These are phyloP conservation scores for Madurella mycetomatis DNA, from an alignment of 2,329 filamentous ascomycete species.

Conservation along the genomic window DNA sequence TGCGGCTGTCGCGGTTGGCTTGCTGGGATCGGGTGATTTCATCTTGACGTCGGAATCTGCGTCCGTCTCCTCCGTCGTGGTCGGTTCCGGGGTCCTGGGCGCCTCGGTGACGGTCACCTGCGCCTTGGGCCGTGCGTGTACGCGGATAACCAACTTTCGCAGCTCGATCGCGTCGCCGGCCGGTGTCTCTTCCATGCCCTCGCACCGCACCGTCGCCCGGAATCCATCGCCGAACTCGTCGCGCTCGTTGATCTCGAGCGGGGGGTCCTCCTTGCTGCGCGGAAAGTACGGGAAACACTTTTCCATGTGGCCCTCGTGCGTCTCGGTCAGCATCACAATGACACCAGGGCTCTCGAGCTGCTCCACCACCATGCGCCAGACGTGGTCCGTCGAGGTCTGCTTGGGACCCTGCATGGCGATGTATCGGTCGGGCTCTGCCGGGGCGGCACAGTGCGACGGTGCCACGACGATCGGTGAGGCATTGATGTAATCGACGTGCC, in stretches of 20 bases:
- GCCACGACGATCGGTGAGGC: constrained; percentile 65
- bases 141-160: constrained; percentile 62
- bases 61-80: constrained; percentile 2
- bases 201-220: constrained; percentile 64
- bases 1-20: not conserved
- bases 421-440: constrained; percentile 52
- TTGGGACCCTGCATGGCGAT: constrained; percentile 96
- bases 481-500: constrained; percentile 74
- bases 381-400: constrained; percentile 66
- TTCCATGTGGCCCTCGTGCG: constrained; percentile 68
- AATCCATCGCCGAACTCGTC: constrained; percentile 64
- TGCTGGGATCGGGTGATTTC: constrained; percentile 11
- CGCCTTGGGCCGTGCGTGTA: constrained; percentile 27
- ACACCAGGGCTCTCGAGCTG: constrained; percentile 69
- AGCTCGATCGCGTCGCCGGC: constrained; percentile 62
- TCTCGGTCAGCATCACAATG: constrained; percentile 92
- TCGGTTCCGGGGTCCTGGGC: not conserved
- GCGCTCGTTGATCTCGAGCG: constrained; percentile 56
- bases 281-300: constrained; percentile 94
- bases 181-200: constrained; percentile 53
- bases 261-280: constrained; percentile 46
- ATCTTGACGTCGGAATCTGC: constrained; percentile 20
- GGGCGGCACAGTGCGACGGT: constrained; percentile 34
- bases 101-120: not conserved
- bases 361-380: constrained; percentile 94